Evolutionary conservation across 192 early-diverging fungal species (phyloP).

Genomic region (Coemansia sp.): DNA sequence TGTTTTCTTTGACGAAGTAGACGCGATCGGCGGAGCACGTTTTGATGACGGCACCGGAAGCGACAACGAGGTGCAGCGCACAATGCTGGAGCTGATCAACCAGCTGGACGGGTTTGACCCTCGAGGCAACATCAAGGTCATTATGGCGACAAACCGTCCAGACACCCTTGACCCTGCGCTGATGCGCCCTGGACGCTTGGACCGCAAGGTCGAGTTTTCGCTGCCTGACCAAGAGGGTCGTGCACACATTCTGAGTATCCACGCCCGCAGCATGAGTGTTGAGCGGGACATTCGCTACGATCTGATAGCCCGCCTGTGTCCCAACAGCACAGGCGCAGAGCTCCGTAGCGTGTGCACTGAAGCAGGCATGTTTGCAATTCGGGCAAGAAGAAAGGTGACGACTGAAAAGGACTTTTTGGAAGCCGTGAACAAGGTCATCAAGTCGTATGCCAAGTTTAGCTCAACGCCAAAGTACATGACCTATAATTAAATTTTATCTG

Average conservation of each 20-base stretch:
- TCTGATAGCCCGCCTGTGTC: constrained; percentile 94
- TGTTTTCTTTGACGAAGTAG: constrained; percentile 99
- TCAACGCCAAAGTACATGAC: constrained; percentile 93
- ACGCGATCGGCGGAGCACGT: constrained; percentile 97
- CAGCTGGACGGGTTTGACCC: constrained; percentile 99
- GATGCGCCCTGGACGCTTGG: constrained; percentile 95
- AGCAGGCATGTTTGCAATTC: constrained; percentile 99
- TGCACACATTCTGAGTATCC: constrained; percentile 97
- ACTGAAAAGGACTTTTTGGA: constrained; percentile 99
- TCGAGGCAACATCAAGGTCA: constrained; percentile 98
- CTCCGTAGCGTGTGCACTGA: constrained; percentile 98
- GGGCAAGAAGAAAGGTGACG: constrained; percentile 95
- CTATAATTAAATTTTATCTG: constrained; percentile 58
- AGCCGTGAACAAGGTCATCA: constrained; percentile 99
- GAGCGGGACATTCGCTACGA: constrained; percentile 99
- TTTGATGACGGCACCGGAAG: constrained; percentile 98
- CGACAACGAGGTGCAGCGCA: constrained; percentile 99
- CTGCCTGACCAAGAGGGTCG: constrained; percentile 95
- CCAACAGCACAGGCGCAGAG: constrained; percentile 98
- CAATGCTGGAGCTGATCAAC: constrained; percentile 99
- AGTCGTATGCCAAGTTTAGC: constrained; percentile 97
- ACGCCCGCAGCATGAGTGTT: constrained; percentile 97
- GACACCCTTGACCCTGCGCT: constrained; percentile 98
- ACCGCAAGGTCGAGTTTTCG: constrained; percentile 97
- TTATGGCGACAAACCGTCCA: constrained; percentile 99